A percentile compares a stretch with the other conserved stretches of the same genome.
Evolutionary conservation across 768 basidiomycete species (phyloP).

Genomic region (Infundibulicybe gibba): DNA sequence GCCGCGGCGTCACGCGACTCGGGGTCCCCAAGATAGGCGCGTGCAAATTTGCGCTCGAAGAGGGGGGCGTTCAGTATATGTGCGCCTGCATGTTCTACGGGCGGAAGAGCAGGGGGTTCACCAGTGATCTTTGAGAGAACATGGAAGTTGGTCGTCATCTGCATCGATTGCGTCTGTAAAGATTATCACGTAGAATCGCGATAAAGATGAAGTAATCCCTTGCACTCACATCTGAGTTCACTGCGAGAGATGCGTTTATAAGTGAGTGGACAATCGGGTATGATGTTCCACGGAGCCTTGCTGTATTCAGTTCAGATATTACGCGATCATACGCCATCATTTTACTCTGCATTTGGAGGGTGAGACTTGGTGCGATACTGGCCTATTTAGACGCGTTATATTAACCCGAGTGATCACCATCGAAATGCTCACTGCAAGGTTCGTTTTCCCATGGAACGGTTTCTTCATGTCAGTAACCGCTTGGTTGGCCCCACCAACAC

Average conservation of each 20-base stretch:
- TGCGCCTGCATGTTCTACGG: conserved; percentile 74
- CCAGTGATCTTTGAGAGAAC: conserved; percentile 72
- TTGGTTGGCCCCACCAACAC: conserved; percentile 51
- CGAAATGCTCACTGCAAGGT: conserved; percentile 41
- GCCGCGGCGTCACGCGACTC: conserved; percentile 63
- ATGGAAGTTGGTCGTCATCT: conserved; percentile 69
- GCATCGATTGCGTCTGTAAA: conserved; percentile 44
- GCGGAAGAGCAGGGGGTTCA: conserved; percentile 74
- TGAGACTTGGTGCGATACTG: conserved; percentile 48
- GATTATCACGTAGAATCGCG: neutral
- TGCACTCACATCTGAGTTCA: conserved; percentile 52
- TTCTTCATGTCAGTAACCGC: conserved; percentile 60
- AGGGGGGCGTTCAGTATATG: conserved; percentile 79
- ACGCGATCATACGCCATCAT: conserved; percentile 96
- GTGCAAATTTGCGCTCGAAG: conserved; percentile 80
- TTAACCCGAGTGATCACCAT: neutral
- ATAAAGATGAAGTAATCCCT: neutral
- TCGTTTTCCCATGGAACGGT: conserved; percentile 54
- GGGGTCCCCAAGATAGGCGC: conserved; percentile 66
- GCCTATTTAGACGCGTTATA: conserved; percentile 16
- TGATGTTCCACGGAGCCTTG: conserved; percentile 66
- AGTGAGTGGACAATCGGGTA: conserved; percentile 76
- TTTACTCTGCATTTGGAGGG: conserved; percentile 82
- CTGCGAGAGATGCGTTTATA: conserved; percentile 60
- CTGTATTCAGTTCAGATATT: conserved; percentile 71